Evolutionary conservation across 305 asterid genomes (phyloP).

Genomic region (Solanum hybrid): DNA sequence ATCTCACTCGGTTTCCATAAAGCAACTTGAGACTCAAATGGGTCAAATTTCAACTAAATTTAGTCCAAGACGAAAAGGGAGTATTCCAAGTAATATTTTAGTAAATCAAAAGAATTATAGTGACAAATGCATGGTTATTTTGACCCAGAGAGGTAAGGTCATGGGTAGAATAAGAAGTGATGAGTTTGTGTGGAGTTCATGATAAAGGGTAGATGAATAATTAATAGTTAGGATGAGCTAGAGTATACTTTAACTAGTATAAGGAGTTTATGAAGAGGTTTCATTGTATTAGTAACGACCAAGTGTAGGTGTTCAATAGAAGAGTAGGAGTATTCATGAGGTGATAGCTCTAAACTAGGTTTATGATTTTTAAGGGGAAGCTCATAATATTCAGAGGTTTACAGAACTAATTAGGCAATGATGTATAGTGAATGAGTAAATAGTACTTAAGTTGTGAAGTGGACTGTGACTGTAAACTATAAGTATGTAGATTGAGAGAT

Average conservation of each 20-base stretch:
- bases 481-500: not conserved
- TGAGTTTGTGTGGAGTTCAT: not conserved
- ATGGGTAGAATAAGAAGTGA: not conserved
- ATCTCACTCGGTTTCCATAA: not conserved
- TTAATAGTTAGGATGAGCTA: not conserved
- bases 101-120: not conserved
- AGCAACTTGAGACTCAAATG: not conserved
- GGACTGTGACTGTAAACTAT: not conserved
- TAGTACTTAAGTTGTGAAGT: not conserved
- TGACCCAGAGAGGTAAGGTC: not conserved
- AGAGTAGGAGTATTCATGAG: not conserved
- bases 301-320: not conserved
- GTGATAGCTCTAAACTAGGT: not conserved
- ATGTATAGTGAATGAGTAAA: not conserved
- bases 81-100: not conserved
- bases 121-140: not conserved
- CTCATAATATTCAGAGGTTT: not conserved
- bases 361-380: not conserved
- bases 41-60: not conserved
- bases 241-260: not conserved
- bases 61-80: not conserved
- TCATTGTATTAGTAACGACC: too few relatives aligned
- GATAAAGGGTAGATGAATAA: not conserved
- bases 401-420: not conserved
- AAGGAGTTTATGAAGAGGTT: not conserved